A percentile compares a stretch with the other conserved stretches of the same genome.
Evolutionary conservation across 352 stramenopile genomes (phyloP).

Genomic region (Globisporangium splendens): DNA sequence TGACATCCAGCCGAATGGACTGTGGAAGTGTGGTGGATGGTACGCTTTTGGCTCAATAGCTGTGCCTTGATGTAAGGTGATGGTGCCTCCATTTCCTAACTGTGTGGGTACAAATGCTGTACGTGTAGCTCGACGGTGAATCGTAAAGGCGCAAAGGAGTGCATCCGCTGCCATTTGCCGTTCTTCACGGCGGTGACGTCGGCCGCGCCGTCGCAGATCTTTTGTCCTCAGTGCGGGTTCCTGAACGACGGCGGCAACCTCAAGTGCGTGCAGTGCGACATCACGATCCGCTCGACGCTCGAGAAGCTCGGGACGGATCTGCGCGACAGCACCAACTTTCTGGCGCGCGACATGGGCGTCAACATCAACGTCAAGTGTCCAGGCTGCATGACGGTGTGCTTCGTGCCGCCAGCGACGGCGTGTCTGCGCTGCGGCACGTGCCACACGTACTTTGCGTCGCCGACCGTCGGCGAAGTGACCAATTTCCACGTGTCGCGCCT

Average conservation of each 20-base stretch:
- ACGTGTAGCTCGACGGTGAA: constrained; percentile 46
- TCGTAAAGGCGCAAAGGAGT: constrained; percentile 57
- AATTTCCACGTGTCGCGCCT: constrained; percentile 83
- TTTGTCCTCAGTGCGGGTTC: constrained; percentile 72
- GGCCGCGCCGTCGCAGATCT: constrained; percentile 66
- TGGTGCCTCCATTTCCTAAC: neutral
- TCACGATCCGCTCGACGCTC: constrained; percentile 69
- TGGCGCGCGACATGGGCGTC: constrained; percentile 76
- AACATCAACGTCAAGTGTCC: constrained; percentile 86
- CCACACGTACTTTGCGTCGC: constrained; percentile 82
- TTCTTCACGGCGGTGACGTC: constrained; percentile 69
- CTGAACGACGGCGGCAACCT: constrained; percentile 67
- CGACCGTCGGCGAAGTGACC: constrained; percentile 70
- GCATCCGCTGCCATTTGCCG: constrained; percentile 48
- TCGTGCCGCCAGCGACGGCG: constrained; percentile 67
- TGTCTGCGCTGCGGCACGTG: constrained; percentile 76
- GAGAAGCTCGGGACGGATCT: constrained; percentile 72
- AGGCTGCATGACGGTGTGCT: constrained; percentile 69
- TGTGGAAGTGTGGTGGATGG: constrained; percentile 74
- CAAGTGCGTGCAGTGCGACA: constrained; percentile 71
- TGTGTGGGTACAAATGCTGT: neutral
- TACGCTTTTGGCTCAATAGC: constrained; percentile 25
- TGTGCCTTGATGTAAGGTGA: too few relatives aligned
- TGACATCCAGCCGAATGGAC: constrained; percentile 60
- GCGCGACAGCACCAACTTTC: constrained; percentile 75